These are phyloP conservation scores for Trichoderma cornu-damae DNA, from an alignment of 2,329 filamentous ascomycete genomes.

Conservation along the genomic window DNA sequence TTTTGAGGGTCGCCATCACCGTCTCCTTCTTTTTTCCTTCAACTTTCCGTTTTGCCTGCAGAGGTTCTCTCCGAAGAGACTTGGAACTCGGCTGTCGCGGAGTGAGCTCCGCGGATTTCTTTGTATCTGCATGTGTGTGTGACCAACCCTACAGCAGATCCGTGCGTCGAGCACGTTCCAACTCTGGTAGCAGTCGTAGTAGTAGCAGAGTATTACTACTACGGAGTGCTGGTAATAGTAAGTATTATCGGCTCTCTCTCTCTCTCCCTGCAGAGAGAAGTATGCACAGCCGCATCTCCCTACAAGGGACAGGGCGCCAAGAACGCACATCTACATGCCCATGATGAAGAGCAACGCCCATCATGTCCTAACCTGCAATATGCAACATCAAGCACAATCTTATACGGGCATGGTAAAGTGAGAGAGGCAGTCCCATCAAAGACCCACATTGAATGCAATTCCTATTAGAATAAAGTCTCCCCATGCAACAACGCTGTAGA, in stretches of 20 bases:
- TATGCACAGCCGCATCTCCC: not conserved
- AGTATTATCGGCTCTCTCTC: no score
- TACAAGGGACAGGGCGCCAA: not conserved
- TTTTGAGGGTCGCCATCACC: not conserved
- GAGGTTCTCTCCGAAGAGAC: not conserved
- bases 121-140: slow-evolving; percentile 4
- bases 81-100: not conserved
- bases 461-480: no score
- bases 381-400: not conserved
- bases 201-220: no score
- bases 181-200: not conserved
- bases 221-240: no score
- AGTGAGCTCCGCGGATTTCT: not conserved
- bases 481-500: not conserved
- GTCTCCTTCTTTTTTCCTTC: not conserved
- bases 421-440: no score
- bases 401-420: no score
- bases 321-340: not conserved
- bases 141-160: not conserved
- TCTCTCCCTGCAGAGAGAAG: not conserved
- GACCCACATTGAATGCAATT: no score
- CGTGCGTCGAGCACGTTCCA: not conserved
- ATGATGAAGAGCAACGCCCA: not conserved
- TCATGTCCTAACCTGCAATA: not conserved
- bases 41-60: not conserved